Evolutionary conservation across 805 yeast species (phyloP).

Genomic region (Teunomyces kruisii): DNA sequence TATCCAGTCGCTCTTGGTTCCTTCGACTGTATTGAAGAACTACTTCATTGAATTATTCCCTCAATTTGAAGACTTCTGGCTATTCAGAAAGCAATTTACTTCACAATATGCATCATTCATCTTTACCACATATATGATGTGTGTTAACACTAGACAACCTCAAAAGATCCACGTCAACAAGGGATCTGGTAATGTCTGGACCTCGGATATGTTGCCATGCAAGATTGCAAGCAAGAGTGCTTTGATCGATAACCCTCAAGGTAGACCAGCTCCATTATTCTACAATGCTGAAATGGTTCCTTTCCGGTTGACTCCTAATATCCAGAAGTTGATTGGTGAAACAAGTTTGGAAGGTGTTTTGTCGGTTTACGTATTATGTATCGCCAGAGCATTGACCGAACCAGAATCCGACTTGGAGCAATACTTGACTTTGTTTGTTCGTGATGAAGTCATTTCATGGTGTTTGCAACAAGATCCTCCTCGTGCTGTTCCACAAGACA

Average conservation of each 20-base stretch:
- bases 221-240: conserved; percentile 57
- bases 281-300: conserved; percentile 93
- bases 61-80: conserved; percentile 92
- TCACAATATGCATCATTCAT: conserved; percentile 92
- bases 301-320: conserved; percentile 92
- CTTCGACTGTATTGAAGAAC: conserved; percentile 76
- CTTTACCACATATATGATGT: conserved; percentile 91
- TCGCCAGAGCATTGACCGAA: conserved; percentile 85
- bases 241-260: conserved; percentile 33
- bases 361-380: conserved; percentile 77
- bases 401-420: conserved; percentile 92
- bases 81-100: conserved; percentile 92
- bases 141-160: conserved; percentile 90
- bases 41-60: conserved; percentile 70
- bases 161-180: conserved; percentile 84
- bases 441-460: conserved; percentile 96
- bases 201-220: conserved; percentile 93
- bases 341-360: conserved; percentile 90
- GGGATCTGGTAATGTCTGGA: conserved; percentile 85
- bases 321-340: conserved; percentile 91
- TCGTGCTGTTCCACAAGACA: conserved; percentile 76
- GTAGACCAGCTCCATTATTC: conserved; percentile 76
- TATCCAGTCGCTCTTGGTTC: conserved; percentile 83
- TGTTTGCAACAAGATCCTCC: conserved; percentile 77
- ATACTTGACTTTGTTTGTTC: conserved; percentile 86